A percentile compares a stretch with the other conserved stretches of the same genome.
These are phyloP conservation scores for Emergomyces orientalis DNA, from an alignment of 2,329 filamentous ascomycete species.

Conservation along the genomic window DNA sequence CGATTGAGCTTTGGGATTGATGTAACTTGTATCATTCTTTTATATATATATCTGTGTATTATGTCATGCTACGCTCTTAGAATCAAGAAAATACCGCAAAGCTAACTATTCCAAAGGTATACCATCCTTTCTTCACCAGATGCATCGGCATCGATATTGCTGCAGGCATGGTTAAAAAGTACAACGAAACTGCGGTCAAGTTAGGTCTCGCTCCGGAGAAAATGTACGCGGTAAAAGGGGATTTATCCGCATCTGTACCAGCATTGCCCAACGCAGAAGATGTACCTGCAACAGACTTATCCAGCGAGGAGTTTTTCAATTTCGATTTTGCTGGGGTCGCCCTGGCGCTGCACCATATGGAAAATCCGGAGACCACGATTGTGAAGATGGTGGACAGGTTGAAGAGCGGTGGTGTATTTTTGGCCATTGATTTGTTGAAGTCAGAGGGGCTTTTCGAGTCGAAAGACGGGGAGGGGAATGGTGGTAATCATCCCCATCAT, in stretches of 20 bases:
- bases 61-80: not conserved
- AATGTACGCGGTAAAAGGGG: slow-evolving; percentile 14
- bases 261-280: not conserved
- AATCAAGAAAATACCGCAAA: not conserved
- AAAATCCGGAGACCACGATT: slow-evolving; percentile 9
- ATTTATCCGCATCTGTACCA: slow-evolving; percentile 2
- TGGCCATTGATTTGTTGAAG: slow-evolving; percentile 14
- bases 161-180: slow-evolving; percentile 14
- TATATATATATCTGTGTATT: not conserved
- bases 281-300: not conserved
- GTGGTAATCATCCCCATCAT: not conserved
- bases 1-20: not conserved
- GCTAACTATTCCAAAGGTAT: slow-evolving; percentile 8
- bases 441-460: not conserved
- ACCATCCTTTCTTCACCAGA: slow-evolving; percentile 13
- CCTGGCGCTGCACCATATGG: slow-evolving; percentile 15
- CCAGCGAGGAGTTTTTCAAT: slow-evolving; percentile 12
- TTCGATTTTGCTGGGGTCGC: slow-evolving; percentile 15
- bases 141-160: slow-evolving; percentile 16
- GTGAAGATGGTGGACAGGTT: slow-evolving; percentile 12
- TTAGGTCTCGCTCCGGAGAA: slow-evolving; percentile 6
- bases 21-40: not conserved
- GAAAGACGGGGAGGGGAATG: not conserved
- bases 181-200: slow-evolving; percentile 11
- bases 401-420: slow-evolving; percentile 11